Evolutionary conservation across 352 stramenopile genomes (phyloP).

Genomic region (Globisporangium cystogenes): DNA sequence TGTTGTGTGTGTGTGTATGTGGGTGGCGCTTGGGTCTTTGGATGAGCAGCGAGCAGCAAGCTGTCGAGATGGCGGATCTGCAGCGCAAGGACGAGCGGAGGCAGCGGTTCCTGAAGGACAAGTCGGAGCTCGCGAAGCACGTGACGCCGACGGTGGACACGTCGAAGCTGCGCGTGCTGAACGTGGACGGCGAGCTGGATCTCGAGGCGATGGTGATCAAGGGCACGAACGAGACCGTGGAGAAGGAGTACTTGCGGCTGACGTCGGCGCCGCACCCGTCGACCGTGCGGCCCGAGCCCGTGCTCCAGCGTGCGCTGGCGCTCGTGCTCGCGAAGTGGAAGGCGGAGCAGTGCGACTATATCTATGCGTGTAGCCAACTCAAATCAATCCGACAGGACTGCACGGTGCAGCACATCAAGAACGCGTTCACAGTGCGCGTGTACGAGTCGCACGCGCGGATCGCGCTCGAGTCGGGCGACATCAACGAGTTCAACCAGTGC

Average conservation of each 20-base stretch:
- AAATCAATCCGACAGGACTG: constrained; percentile 99
- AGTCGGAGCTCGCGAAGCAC: constrained; percentile 52
- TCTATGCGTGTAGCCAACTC: constrained; percentile 97
- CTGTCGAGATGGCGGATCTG: constrained; percentile 32
- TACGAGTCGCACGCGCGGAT: constrained; percentile 98
- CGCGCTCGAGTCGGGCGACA: constrained; percentile 92
- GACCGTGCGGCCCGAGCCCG: constrained; percentile 91
- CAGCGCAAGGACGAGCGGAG: constrained; percentile 70
- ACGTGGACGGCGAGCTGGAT: constrained; percentile 72
- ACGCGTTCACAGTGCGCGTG: constrained; percentile 95
- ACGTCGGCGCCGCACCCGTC: constrained; percentile 94
- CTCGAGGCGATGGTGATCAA: constrained; percentile 89
- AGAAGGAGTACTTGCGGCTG: constrained; percentile 98
- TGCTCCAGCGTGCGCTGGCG: constrained; percentile 88
- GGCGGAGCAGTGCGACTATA: constrained; percentile 84
- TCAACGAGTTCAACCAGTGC: constrained; percentile 97
- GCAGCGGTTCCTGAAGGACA: constrained; percentile 75
- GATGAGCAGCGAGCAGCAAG: constrained; percentile 13
- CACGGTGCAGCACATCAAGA: constrained; percentile 96
- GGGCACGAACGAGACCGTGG: constrained; percentile 92
- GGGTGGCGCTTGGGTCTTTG: too few species aligned
- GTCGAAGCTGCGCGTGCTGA: constrained; percentile 71
- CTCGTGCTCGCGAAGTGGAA: constrained; percentile 89
- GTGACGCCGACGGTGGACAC: constrained; percentile 64
- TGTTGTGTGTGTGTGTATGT: not conserved